Base-by-base conservation (phyloP, 768 basidiomycete species). In the Lyophyllum decastes region DNA sequence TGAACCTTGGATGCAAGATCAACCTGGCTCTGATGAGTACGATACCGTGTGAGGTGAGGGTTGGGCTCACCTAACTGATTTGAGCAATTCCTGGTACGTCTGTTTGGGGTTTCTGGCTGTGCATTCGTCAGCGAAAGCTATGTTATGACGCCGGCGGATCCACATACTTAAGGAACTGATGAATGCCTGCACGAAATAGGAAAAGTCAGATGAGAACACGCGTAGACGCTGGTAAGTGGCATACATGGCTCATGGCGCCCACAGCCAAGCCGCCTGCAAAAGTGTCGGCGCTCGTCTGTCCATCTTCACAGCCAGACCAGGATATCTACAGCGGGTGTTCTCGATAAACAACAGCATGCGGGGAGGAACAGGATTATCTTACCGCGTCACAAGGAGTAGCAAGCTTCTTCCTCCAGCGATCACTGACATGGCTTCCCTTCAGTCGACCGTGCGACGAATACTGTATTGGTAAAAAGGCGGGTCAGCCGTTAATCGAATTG, bases 241-340 rank as follows among this genome's bases (percentile, higher is more conserved):
- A 49, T 66, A 90, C 89, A 71, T 88, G 79, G 69, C 88, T 90
- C 87, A 92, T 92, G 2, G 90, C 90, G 2, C 90, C 90, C 7
- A 88, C 85, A 0, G 89, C 86, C 4, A 82, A 74, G 21, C 87
- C 87, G 22, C 76, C 78, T 25, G 81, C 75, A 50, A 82, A 82
- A 1, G 88, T 88, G 66, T 91, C 90, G 0, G 87, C 86, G 65
- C 89, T 91, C 0, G 82, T 90, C 69, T 90, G 83, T 33, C 78
- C 79, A 67, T 92, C 90, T 52, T 82, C 77, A 64, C 89, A 90
- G 21, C 83, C 88, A 17, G 88, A 85, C 70, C 85, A 89, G 1
- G 86, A 88, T 51, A 92, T 87, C 85, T 89, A 34, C 10, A 40
- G 44, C 16, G 9, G n/a, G 43, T 51, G 8, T 54, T 43, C 25